Evolutionary conservation across 371 early-diverging fungal genomes (phyloP).

Genomic region (Rozella allomycis): DNA sequence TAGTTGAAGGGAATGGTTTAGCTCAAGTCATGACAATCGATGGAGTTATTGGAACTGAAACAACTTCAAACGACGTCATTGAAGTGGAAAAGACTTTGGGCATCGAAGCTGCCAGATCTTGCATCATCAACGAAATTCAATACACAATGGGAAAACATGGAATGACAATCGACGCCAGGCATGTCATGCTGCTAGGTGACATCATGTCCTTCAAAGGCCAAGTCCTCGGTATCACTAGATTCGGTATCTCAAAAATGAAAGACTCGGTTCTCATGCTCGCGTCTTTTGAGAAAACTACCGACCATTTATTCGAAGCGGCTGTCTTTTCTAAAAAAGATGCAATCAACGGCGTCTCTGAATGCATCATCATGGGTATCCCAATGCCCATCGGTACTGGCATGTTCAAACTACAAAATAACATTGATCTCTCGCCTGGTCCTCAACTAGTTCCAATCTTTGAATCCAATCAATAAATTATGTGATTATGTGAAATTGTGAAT

Average conservation of each 20-base stretch:
- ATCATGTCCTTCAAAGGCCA: constrained; percentile 98
- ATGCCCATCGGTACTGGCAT: constrained; percentile 94
- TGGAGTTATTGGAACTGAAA: constrained; percentile 49
- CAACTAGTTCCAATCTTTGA: too few species aligned
- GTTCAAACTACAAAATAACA: constrained; percentile 49
- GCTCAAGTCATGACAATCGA: constrained; percentile 58
- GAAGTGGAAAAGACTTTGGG: constrained; percentile 84
- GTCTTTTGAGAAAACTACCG: constrained; percentile 98
- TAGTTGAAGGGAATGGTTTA: constrained; percentile 89
- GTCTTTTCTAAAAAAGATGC: constrained; percentile 74
- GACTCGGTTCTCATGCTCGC: constrained; percentile 98
- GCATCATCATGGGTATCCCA: constrained; percentile 96
- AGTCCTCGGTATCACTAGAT: constrained; percentile 94
- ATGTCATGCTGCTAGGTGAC: constrained; percentile 94
- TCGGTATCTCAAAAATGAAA: constrained; percentile 97
- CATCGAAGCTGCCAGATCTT: constrained; percentile 80
- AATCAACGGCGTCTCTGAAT: constrained; percentile 92
- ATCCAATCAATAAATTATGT: too few species aligned
- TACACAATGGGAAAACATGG: constrained; percentile 75
- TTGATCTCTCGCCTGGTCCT: constrained; percentile 15
- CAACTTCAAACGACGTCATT: constrained; percentile 80
- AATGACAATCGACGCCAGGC: constrained; percentile 92
- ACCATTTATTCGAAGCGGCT: constrained; percentile 95
- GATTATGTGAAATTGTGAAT: too few species aligned
- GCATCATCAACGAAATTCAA: constrained; percentile 60